Conservation (phyloP, 768 basidiomycete genomes). For the Phylloporus sp. region DNA sequence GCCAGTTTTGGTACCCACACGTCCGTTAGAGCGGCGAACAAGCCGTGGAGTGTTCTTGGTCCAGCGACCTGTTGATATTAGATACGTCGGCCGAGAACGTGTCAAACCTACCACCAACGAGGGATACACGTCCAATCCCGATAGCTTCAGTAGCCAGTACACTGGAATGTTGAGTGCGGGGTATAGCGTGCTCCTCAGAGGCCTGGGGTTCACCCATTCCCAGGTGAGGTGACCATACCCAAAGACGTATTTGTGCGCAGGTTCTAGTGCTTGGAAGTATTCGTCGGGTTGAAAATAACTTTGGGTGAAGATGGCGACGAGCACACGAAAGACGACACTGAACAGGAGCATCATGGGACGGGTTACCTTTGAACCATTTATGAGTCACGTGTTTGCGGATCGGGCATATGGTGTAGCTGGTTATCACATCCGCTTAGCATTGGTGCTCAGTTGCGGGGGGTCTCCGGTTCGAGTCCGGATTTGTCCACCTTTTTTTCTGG, state of each 20-base stretch:
- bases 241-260: constrained; percentile 83
- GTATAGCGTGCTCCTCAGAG: constrained; percentile 78
- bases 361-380: neutral
- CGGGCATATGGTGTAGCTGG: constrained; percentile 40
- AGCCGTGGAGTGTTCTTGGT: constrained; percentile 75
- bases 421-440: constrained; percentile 40
- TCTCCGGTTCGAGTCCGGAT: constrained; percentile 39
- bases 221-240: constrained; percentile 92
- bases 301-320: constrained; percentile 62
- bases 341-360: constrained; percentile 18
- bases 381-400: neutral
- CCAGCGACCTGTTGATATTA: constrained; percentile 48
- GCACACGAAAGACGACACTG: constrained; percentile 49
- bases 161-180: constrained; percentile 76
- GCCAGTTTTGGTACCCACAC: constrained; percentile 65
- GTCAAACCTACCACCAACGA: constrained; percentile 55
- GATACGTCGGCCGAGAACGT: neutral
- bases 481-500: constrained; percentile 32
- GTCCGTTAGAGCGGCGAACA: constrained; percentile 77
- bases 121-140: constrained; percentile 47
- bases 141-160: constrained; percentile 62
- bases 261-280: constrained; percentile 91
- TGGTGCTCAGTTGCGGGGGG: constrained; percentile 37
- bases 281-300: constrained; percentile 98
- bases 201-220: constrained; percentile 79